These are phyloP conservation scores for Chaetomiaceae sp. DNA, from an alignment of 2,329 filamentous ascomycete species.

Conservation along the genomic window DNA sequence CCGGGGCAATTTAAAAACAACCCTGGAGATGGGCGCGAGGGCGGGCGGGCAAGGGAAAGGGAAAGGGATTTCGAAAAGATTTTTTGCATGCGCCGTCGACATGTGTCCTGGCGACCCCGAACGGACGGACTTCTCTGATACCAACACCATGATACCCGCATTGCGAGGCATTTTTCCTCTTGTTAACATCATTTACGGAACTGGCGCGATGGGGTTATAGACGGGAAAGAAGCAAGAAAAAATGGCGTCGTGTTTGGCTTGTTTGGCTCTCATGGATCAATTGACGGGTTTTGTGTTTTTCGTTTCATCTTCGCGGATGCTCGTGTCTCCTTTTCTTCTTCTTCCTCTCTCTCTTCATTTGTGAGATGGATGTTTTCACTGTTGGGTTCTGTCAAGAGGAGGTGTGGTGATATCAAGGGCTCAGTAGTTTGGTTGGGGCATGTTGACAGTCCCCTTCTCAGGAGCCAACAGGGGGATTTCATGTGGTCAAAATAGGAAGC, in stretches of 20 bases:
- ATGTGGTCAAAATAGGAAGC: conserved; percentile 7
- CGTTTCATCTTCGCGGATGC: background rate
- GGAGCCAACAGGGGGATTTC: background rate
- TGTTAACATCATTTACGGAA: conserved; percentile 5
- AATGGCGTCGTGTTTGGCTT: background rate
- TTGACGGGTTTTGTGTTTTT: conserved; percentile 2
- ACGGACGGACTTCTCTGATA: conserved; percentile 7
- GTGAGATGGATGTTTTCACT: no score
- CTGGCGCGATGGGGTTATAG: conserved; percentile 18
- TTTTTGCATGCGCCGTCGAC: conserved; percentile 14
- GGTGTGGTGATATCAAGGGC: background rate
- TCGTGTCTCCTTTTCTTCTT: no score
- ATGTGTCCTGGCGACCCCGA: conserved; percentile 15
- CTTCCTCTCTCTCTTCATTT: background rate
- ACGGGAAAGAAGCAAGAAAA: conserved; percentile 19
- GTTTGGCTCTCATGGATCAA: background rate
- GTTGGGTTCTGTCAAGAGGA: no score
- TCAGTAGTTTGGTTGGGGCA: no score
- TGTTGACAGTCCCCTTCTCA: background rate
- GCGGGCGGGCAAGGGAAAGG: no score
- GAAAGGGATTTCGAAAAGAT: background rate
- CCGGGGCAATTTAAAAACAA: no score
- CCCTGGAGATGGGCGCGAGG: no score
- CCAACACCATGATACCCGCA: conserved; percentile 17
- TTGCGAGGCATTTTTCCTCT: conserved; percentile 13